Base-by-base conservation (phyloP, 805 yeast species). In the Grigorovia humatica region DNA sequence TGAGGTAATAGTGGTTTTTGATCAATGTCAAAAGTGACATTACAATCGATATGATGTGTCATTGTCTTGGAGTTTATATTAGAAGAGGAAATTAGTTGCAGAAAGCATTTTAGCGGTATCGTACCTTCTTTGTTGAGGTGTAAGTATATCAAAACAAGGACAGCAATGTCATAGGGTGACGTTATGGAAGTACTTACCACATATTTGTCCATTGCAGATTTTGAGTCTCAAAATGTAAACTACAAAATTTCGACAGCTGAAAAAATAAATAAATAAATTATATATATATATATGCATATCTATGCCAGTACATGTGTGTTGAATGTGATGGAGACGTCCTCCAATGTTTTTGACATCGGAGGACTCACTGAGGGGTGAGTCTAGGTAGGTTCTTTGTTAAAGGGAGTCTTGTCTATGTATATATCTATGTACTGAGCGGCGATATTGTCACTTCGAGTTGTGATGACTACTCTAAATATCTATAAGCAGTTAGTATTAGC, bases 401-500 rank as follows among this genome's bases (percentile, higher is more conserved):
- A 23, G 27, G 27, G 1, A 44, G 18, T 23, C 12, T 15, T 15
- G 5, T 27, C 9, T 30, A 45, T 29, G 29, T 13, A 45, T 9
- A 32, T 19, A 46, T n/a, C 19, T 46, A 30, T 44, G 38, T 40
- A 41, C 8, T 13, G 27, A 6, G 27, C 6, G 27, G 6, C 27
- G n/a, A n/a, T n/a, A n/a, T n/a, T n/a, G n/a, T n/a, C n/a, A n/a
- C n/a, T n/a, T n/a, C n/a, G 6, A 23, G 27, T 23, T 23, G 27
- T 23, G 6, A 35, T 29, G 12, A 11, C 29, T 69, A 91, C 70
- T 93, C 99, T 48, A 82, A 79, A 66, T 88, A 93, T 57, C 95
- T 82, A 59, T 80, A 81, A 43, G 80, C 79, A 1, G 97, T 95
- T 47, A 90, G 69, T 2, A 93, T 65, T 60, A 88, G 73, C 1